Conservation (phyloP, 768 basidiomycete species). For the Mycena leptocephala region DNA sequence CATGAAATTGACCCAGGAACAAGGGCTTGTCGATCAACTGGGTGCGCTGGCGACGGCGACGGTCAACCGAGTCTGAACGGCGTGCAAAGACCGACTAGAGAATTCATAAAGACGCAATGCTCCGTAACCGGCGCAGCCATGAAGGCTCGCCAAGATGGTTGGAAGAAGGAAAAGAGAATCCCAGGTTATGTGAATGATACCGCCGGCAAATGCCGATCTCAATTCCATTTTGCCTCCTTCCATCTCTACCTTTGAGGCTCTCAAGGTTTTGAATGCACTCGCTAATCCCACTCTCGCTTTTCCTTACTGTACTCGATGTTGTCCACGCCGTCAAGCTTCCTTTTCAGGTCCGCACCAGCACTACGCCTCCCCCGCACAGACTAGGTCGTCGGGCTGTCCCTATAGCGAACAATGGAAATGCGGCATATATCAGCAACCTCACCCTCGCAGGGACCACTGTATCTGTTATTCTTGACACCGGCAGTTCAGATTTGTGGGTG, state of each 20-base stretch:
- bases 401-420: constrained; percentile 55
- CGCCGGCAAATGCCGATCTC: background rate
- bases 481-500: constrained; percentile 80
- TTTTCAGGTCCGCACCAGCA: constrained; percentile 40
- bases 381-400: constrained; percentile 33
- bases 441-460: constrained; percentile 54
- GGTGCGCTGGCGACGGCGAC: background rate
- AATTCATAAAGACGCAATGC: background rate
- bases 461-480: constrained; percentile 63
- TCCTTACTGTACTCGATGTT: constrained; percentile 31
- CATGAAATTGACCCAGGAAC: no score
- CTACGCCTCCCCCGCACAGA: constrained; percentile 8
- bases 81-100: background rate
- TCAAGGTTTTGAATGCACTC: constrained; percentile 25
- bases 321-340: constrained; percentile 32
- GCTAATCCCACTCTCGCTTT: constrained; percentile 35
- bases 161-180: no score
- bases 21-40: background rate
- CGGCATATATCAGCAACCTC: constrained; percentile 59
- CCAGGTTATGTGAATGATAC: background rate
- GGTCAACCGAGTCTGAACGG: background rate
- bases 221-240: background rate
- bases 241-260: background rate
- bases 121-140: background rate
- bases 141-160: no score